These are phyloP conservation scores for Macadamia tetraphylla DNA, from an alignment of 164 flowering plant genomes.

Conservation along the genomic window DNA sequence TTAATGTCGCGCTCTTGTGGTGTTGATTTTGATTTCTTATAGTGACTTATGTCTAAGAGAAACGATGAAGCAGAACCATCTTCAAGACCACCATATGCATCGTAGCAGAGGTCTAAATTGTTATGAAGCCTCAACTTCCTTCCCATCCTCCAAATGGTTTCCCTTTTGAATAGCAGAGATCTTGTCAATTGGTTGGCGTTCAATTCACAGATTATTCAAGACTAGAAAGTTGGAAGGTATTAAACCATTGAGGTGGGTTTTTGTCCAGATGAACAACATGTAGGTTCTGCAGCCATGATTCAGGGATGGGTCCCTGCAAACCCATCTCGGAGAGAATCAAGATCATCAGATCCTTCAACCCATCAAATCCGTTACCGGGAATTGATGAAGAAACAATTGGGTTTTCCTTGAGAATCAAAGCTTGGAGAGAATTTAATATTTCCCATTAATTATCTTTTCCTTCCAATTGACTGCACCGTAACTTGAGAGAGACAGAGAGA, in stretches of 20 bases:
- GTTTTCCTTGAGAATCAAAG: conserved; percentile 66
- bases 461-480: conserved; percentile 5
- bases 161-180: conserved; percentile 63
- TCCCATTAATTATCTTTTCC: too few species aligned
- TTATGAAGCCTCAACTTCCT: conserved; percentile 64
- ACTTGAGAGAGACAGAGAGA: conserved; percentile 11
- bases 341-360: conserved; percentile 49
- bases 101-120: conserved; percentile 70
- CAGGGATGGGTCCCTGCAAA: conserved; percentile 69
- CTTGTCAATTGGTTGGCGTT: conserved; percentile 66
- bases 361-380: conserved; percentile 35
- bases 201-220: conserved; percentile 53
- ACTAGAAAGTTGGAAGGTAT: conserved; percentile 51
- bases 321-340: conserved; percentile 65
- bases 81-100: conserved; percentile 37
- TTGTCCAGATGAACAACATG: conserved; percentile 71
- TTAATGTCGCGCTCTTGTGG: not conserved
- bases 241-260: conserved; percentile 63
- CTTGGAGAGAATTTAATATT: conserved; percentile 48
- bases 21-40: conserved; percentile 28
- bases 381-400: conserved; percentile 35
- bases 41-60: conserved; percentile 45
- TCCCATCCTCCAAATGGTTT: conserved; percentile 79
- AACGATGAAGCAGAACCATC: conserved; percentile 33
- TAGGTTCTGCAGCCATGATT: conserved; percentile 44